A percentile compares a stretch with the other conserved stretches of the same genome.
phyloP scores from a whole-genome alignment of 2,329 filamentous ascomycete species.

The Neocucurbitaria cava region DNA sequence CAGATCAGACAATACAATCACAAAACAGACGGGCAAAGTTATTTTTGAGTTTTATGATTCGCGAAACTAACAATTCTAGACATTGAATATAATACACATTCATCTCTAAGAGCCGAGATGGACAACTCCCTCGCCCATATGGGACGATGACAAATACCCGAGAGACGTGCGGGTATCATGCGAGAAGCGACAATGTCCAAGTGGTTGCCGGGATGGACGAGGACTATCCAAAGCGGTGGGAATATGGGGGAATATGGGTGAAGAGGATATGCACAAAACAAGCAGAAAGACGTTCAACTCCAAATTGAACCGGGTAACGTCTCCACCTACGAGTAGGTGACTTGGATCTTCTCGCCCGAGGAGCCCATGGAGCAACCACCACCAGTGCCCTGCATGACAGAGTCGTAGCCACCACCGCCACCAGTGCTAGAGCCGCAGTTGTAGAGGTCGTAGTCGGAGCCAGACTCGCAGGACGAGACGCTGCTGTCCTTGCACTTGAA shows the following conservation, averaged over 20 bases:
- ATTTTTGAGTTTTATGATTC: constrained; percentile 14
- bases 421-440: constrained; percentile 41
- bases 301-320: constrained; percentile 10
- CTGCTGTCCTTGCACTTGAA: constrained; percentile 50
- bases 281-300: constrained; percentile 17
- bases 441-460: constrained; percentile 48
- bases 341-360: constrained; percentile 35
- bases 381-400: constrained; percentile 31
- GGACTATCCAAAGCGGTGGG: constrained; percentile 24
- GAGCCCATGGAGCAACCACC: constrained; percentile 43
- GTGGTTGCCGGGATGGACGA: constrained; percentile 15
- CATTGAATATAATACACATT: constrained; percentile 37
- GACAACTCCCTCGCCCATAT: constrained; percentile 9
- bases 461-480: constrained; percentile 43
- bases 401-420: constrained; percentile 40
- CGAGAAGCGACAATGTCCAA: constrained; percentile 28
- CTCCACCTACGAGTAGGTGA: constrained; percentile 28
- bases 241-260: constrained; percentile 26
- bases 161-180: constrained; percentile 27
- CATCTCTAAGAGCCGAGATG: constrained; percentile 20
- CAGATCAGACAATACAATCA: background rate
- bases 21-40: background rate
- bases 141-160: constrained; percentile 25
- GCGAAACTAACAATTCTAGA: constrained; percentile 23
- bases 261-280: constrained; percentile 24